Base-by-base conservation (phyloP, 108 stramenopile species). In the Nitzschia sp. region DNA sequence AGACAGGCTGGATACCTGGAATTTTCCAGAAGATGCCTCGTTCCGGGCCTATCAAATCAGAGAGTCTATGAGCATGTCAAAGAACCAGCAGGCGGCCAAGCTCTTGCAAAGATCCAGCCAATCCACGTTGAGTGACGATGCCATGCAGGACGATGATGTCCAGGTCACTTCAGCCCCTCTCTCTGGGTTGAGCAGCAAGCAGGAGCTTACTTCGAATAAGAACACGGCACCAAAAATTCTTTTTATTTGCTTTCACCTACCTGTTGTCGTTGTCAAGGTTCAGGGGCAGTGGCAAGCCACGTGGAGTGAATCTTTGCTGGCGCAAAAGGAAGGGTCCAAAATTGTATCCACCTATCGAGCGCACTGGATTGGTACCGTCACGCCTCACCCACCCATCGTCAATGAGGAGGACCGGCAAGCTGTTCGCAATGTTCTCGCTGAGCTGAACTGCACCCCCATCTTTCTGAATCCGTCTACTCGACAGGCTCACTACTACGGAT, bases 231-330 rank as follows among this genome's bases (percentile, higher is more conserved):
- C 62, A 17, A 81, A 87, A 41, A 90, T 96, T 32, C 85, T 81
- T 50, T 88, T 99, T 65, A 89, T 97, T 50, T 99, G 98, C 78
- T 99, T 94, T 71, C 98, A 99, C 69, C 81, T 99, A 46, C 98
- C 98, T 21, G 88, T 99, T 45, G 86, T 84, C 28, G 78, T 99
- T 2, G 77, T 81, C 22, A 83, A 89, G 68, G 29, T 63, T 38
- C 70, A 71, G 17, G 77, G 76, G 16, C 23, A 73, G 32, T 99
- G 96, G 94, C 69, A 74, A 26, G 96, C 95, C 3, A 78, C 83
- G 52, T 99, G 97, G 97, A 86, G 85, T 33, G 96, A 97, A 72
- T 92, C 90, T n/a, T 76, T 99, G 6, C 86, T 99, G 68, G 89
- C 97, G 53, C 95, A 93, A 68, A 88, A 92, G 32, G 93, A 96